Base-by-base conservation (phyloP, 2,329 filamentous ascomycete genomes). In the Trichoderma simmonsii region DNA sequence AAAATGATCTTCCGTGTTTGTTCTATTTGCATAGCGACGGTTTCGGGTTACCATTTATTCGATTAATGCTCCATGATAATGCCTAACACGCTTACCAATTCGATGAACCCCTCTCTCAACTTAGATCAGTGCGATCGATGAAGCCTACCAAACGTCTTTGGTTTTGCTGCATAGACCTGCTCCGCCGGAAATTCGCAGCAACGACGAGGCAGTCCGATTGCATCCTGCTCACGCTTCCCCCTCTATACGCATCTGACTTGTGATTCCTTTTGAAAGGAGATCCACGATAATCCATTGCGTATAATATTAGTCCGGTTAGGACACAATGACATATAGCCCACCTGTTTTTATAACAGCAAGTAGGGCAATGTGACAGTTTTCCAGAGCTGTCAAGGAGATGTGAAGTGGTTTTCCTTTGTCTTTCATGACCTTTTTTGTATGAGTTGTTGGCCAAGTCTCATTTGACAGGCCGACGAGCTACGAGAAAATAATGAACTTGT, bases 21-120 rank as follows among this genome's bases (percentile, higher is more conserved):
- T 76, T 78, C 76, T 77, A 74, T 77, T 80, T 82, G 81, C 80
- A 82, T 82, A 81, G 80, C 79, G 79, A 80, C 76, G 78, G 79
- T 78, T 75, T 73, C 74, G 66, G 74, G 73, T 75, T 75, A 70
- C 70, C 71, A 71, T 74, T 76, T 77, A 75, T 56, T 71, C 72
- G 70, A 72, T 72, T 72, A 73, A 69, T 71, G 36, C 63, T 71
- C 61, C 70, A 48, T 60, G 61, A 67, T 60, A 34, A 66, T 70
- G 67, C 66, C 36, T 48, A 14, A 39, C 67, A 70, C 57, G 21
- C 43, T 43, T 9, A 51, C 30, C 67, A 61, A 51, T 61, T 70
- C 67, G 56, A 70, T 24, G 39, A 62, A 34, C 21, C 21, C 30
- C 54, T 4, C 2, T 34, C 18, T 43, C 56, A 34, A 32, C n/a